phyloP scores from a whole-genome alignment of 1,284 basidiomycete species.

The Erythrobasidium hasegawianum region DNA sequence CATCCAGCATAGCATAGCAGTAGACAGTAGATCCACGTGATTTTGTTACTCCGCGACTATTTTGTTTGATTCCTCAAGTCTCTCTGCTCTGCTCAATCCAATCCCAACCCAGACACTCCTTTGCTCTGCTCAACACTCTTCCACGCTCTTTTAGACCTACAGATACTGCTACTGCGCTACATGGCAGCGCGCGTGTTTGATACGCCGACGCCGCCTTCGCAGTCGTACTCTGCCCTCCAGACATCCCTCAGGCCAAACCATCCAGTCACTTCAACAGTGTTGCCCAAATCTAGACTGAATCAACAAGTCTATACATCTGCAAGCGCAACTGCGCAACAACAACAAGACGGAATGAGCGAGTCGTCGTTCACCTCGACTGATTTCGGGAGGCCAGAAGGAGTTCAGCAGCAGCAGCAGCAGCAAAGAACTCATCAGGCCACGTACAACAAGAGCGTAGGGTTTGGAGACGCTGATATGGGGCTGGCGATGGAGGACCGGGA shows the following conservation, averaged over 20 bases:
- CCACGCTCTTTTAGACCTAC: neutral
- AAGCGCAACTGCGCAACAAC: too few species aligned
- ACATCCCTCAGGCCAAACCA: constrained; percentile 15
- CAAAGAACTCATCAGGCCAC: neutral
- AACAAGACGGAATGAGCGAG: constrained; percentile 18
- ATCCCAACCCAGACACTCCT: too few species aligned
- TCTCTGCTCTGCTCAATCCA: too few species aligned
- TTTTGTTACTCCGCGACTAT: constrained; percentile 1
- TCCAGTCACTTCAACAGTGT: constrained; percentile 14
- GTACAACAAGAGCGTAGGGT: constrained; percentile 19
- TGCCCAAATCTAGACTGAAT: constrained; percentile 22
- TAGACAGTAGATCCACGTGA: neutral
- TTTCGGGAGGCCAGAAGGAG: constrained; percentile 4
- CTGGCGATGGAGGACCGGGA: constrained; percentile 17
- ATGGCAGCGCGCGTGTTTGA: constrained; percentile 21
- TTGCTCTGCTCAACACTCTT: too few species aligned
- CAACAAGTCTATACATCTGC: constrained; percentile 23
- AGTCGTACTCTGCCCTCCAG: constrained; percentile 18
- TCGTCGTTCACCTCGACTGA: constrained; percentile 31
- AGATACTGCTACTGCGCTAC: too few species aligned
- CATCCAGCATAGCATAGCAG: too few species aligned
- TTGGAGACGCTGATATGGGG: constrained; percentile 24
- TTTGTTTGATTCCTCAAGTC: neutral
- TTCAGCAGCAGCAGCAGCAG: constrained; percentile 17
- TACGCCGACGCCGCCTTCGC: constrained; percentile 33